Conservation (phyloP, 1,139 yeast genomes). For the Debaryomyces sp. region DNA sequence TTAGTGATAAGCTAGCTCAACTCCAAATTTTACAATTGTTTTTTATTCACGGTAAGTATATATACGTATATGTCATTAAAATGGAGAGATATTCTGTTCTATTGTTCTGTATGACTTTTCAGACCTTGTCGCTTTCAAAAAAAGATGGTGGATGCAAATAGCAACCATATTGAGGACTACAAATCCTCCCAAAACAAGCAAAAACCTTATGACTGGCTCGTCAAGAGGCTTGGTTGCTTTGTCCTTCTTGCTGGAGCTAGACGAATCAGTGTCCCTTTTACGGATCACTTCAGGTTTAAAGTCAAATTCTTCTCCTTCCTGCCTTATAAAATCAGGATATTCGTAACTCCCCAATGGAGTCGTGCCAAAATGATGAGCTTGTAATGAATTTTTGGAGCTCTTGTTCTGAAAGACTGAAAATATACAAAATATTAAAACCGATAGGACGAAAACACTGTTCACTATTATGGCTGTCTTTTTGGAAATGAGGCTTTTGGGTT, state of each 20-base stretch:
- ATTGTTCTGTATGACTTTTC: conserved; percentile 38
- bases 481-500: background rate
- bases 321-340: background rate
- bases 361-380: background rate
- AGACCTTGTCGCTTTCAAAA: conserved; percentile 29
- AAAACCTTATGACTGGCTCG: conserved; percentile 21
- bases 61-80: conserved; percentile 16
- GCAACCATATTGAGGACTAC: conserved; percentile 30
- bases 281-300: background rate
- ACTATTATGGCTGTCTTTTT: background rate
- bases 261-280: conserved; percentile 3
- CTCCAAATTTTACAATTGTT: background rate
- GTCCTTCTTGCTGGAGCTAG: conserved; percentile 1
- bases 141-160: conserved; percentile 40
- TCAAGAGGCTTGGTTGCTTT: conserved; percentile 13
- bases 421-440: background rate
- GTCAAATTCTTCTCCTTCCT: background rate
- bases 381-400: background rate
- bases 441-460: background rate
- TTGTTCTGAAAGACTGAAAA: background rate
- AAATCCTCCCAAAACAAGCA: conserved; percentile 8
- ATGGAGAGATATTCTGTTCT: conserved; percentile 42
- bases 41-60: background rate
- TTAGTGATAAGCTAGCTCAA: background rate
- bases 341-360: background rate